Evolutionary conservation across 108 stramenopile genomes (phyloP).

Genomic region (Nitzschia sp.): DNA sequence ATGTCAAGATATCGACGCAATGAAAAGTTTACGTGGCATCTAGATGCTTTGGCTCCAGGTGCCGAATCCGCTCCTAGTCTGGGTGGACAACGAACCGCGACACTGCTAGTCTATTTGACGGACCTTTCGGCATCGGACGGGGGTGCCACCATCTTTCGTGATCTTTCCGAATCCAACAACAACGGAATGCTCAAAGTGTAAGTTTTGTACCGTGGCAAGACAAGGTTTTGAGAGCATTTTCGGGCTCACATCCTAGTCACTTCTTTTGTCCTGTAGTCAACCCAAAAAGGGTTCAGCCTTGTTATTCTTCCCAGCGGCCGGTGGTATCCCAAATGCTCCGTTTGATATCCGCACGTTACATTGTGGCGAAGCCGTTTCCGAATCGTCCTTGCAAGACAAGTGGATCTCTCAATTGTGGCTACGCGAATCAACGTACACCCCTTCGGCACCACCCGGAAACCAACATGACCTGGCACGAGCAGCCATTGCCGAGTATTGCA

Average conservation of each 20-base stretch:
- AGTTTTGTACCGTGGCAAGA: slow-evolving; percentile 20
- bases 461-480: slow-evolving; percentile 43
- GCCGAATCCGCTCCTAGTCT: slow-evolving; percentile 28
- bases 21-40: slow-evolving; percentile 88
- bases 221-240: neutral
- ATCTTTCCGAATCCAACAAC: slow-evolving; percentile 35
- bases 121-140: slow-evolving; percentile 57
- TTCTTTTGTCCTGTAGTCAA: slow-evolving; percentile 28
- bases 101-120: slow-evolving; percentile 76
- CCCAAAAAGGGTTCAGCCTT: slow-evolving; percentile 81
- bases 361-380: slow-evolving; percentile 37
- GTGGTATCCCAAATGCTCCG: slow-evolving; percentile 69
- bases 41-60: slow-evolving; percentile 71
- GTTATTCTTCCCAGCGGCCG: slow-evolving; percentile 85
- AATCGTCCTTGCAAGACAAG: slow-evolving; percentile 54
- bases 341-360: slow-evolving; percentile 84
- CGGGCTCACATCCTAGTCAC: neutral
- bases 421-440: slow-evolving; percentile 51
- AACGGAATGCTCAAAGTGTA: slow-evolving; percentile 51
- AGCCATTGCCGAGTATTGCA: neutral
- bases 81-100: slow-evolving; percentile 79
- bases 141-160: slow-evolving; percentile 84
- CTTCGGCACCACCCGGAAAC: slow-evolving; percentile 73
- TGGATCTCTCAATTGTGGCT: slow-evolving; percentile 88
- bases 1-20: slow-evolving; percentile 48